phyloP scores from a whole-genome alignment of 2,329 filamentous ascomycete genomes.

The Penicillium nordicum region DNA sequence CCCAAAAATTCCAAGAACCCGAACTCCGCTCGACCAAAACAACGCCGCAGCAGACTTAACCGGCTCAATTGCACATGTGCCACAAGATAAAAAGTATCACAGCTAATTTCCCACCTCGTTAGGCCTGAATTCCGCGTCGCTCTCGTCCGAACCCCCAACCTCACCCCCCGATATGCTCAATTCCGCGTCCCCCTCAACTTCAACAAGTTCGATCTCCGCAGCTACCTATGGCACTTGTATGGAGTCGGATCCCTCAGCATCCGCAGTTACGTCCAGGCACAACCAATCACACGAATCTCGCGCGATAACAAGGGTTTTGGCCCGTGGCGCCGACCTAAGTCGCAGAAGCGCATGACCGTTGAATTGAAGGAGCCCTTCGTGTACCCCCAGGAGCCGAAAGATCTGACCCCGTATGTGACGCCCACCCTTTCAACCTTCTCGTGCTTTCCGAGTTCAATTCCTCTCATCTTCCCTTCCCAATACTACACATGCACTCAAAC shows the following conservation, averaged over 20 bases:
- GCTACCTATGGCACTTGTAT: constrained; percentile 90
- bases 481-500: not conserved
- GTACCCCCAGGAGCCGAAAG: constrained; percentile 70
- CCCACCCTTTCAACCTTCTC: not conserved
- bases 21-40: not conserved
- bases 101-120: constrained; percentile 1
- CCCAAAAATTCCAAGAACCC: constrained; percentile 9
- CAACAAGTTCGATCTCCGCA: constrained; percentile 93
- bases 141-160: constrained; percentile 68
- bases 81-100: not conserved
- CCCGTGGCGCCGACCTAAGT: constrained; percentile 65
- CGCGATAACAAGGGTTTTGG: constrained; percentile 43
- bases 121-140: constrained; percentile 81
- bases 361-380: constrained; percentile 84
- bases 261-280: constrained; percentile 74
- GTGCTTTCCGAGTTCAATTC: not conserved
- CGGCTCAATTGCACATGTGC: not conserved
- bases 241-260: constrained; percentile 68
- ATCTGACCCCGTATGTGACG: constrained; percentile 54
- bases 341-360: constrained; percentile 90
- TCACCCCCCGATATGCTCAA: constrained; percentile 75
- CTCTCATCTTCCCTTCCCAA: not conserved
- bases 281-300: constrained; percentile 53
- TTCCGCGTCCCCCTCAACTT: constrained; percentile 89
- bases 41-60: not conserved